phyloP scores from a whole-genome alignment of 2,329 filamentous ascomycete species.

The Aspergillus brunneoviolaceus region DNA sequence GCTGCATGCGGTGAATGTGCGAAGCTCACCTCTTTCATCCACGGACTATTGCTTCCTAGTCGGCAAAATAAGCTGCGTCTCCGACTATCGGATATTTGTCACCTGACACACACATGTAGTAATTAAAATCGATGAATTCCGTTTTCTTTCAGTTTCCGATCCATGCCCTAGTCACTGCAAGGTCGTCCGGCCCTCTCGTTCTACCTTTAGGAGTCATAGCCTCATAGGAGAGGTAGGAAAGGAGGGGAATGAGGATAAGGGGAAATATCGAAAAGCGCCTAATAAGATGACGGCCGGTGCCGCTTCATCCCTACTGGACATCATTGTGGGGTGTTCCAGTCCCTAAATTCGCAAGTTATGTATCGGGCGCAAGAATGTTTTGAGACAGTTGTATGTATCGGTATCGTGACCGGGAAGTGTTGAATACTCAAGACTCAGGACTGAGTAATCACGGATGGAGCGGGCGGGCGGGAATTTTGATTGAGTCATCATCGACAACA shows the following conservation, averaged over 20 bases:
- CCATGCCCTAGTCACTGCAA: background rate
- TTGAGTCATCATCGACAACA: constrained; percentile 4
- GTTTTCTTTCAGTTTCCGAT: background rate
- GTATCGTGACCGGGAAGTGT: background rate
- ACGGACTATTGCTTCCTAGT: background rate
- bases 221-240: background rate
- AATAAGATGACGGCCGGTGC: constrained; percentile 9
- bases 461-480: constrained; percentile 1
- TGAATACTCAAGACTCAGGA: background rate
- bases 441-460: background rate
- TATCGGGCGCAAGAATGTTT: constrained; percentile 3
- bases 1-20: background rate
- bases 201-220: background rate
- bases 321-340: constrained; percentile 12
- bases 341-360: constrained; percentile 6
- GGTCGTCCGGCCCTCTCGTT: background rate
- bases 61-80: background rate
- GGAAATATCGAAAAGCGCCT: constrained; percentile 4
- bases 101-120: constrained; percentile 8
- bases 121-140: background rate
- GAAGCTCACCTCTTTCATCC: background rate
- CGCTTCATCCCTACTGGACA: constrained; percentile 16
- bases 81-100: constrained; percentile 12
- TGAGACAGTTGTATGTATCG: background rate
- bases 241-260: background rate